phyloP scores from a whole-genome alignment of 202 grass and related monocot species.

The Musa balbisiana region DNA sequence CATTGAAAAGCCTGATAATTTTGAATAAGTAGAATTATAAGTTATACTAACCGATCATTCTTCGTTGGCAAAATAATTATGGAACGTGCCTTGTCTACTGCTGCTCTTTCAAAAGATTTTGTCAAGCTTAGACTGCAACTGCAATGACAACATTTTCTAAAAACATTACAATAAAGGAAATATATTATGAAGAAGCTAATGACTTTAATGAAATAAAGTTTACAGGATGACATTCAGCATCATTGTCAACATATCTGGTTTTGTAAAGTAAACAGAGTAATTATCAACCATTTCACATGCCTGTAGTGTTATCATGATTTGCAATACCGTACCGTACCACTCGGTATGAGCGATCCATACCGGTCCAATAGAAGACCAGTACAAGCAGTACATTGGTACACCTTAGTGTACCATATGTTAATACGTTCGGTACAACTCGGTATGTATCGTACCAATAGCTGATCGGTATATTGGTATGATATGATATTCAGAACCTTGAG shows the following conservation, averaged over 20 bases:
- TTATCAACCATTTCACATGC: not conserved
- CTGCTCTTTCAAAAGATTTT: slow-evolving; percentile 94
- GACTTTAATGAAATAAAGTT: not conserved
- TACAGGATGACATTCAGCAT: not conserved
- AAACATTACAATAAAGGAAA: not conserved
- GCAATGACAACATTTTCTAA: slow-evolving; percentile 31
- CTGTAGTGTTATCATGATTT: not conserved
- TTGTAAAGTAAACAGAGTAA: not conserved
- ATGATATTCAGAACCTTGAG: no score
- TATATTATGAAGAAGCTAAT: not conserved
- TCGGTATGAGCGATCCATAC: no score
- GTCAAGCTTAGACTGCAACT: slow-evolving; percentile 89
- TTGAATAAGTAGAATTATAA: slow-evolving; percentile 13
- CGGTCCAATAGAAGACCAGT: no score
- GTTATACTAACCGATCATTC: slow-evolving; percentile 53
- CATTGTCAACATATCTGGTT: not conserved
- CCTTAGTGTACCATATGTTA: no score
- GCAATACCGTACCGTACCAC: no score
- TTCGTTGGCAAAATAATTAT: slow-evolving; percentile 75
- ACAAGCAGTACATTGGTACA: no score
- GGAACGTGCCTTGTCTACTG: slow-evolving; percentile 83
- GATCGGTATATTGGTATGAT: no score
- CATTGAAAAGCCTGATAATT: slow-evolving; percentile 12
- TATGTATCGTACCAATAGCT: no score
- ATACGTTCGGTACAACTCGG: no score